Percentiles rank a stretch among this genome's conserved stretches.
Conservation (phyloP, 2,329 filamentous ascomycete species). For the Sporothrix humicola region DNA sequence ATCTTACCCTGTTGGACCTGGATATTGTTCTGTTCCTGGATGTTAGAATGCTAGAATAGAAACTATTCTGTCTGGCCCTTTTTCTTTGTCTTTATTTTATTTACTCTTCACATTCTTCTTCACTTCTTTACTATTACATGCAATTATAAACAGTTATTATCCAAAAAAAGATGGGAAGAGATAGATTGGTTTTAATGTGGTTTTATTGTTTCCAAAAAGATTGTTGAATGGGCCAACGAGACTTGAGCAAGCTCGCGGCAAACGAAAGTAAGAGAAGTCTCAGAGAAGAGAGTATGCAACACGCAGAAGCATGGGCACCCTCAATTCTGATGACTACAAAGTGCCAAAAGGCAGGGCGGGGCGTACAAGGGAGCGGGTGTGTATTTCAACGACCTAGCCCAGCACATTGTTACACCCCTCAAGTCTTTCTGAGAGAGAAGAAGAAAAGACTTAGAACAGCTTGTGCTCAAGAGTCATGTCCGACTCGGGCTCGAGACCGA, state of each 20-base stretch:
- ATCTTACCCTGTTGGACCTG: neutral
- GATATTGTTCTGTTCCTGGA: neutral
- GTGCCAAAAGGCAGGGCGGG: neutral
- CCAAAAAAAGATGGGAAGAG: neutral
- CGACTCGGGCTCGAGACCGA: constrained; percentile 94
- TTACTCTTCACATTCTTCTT: neutral
- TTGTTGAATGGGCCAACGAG: constrained; percentile 10
- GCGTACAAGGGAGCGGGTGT: neutral
- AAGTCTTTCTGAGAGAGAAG: no score
- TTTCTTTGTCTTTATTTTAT: neutral
- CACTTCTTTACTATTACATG: no score
- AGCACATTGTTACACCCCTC: neutral
- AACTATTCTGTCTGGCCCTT: neutral
- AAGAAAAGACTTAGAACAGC: constrained; percentile 67
- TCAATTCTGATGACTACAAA: neutral
- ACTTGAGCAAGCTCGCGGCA: neutral
- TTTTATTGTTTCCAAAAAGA: neutral
- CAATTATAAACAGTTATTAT: no score
- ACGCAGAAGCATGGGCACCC: neutral
- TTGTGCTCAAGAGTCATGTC: constrained; percentile 99
- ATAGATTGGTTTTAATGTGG: neutral
- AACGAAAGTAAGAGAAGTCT: constrained; percentile 1
- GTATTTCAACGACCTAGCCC: neutral
- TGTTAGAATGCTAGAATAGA: neutral
- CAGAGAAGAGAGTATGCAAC: no score